These are phyloP conservation scores for Fusarium torreyae DNA, from an alignment of 2,329 filamentous ascomycete genomes.

Conservation along the genomic window DNA sequence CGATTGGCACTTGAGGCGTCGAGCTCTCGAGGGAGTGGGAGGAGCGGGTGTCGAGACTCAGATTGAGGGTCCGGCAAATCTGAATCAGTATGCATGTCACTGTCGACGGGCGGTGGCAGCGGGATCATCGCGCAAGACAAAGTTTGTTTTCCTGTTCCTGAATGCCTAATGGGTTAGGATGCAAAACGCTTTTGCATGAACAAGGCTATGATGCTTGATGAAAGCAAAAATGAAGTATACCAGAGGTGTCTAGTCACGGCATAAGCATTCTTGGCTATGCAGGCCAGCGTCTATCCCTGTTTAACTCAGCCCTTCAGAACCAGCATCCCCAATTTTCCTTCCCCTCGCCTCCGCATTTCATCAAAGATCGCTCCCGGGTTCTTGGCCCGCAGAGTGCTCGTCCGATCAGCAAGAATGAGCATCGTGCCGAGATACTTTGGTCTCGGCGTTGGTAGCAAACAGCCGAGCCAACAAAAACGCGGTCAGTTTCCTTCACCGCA, in stretches of 20 bases:
- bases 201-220: background rate
- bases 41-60: constrained; percentile 14
- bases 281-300: constrained; percentile 8
- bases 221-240: background rate
- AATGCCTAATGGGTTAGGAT: background rate
- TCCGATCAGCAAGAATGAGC: constrained; percentile 2
- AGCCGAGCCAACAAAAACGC: background rate
- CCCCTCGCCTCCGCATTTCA: constrained; percentile 15
- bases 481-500: background rate
- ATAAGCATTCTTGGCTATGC: background rate
- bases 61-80: constrained; percentile 17
- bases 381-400: constrained; percentile 1
- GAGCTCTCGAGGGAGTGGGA: constrained; percentile 10
- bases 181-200: background rate
- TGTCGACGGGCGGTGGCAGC: constrained; percentile 18
- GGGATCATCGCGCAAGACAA: constrained; percentile 8
- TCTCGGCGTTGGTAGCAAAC: constrained; percentile 3
- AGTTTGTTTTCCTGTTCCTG: constrained; percentile 13
- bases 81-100: constrained; percentile 26
- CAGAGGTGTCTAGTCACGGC: background rate
- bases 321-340: background rate
- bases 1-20: constrained; percentile 7
- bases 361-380: constrained; percentile 19
- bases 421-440: background rate
- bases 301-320: background rate